A percentile compares a stretch with the other conserved stretches of the same genome.
phyloP scores from a whole-genome alignment of 1,139 yeast genomes.

The Yamadazyma trypodendri region DNA sequence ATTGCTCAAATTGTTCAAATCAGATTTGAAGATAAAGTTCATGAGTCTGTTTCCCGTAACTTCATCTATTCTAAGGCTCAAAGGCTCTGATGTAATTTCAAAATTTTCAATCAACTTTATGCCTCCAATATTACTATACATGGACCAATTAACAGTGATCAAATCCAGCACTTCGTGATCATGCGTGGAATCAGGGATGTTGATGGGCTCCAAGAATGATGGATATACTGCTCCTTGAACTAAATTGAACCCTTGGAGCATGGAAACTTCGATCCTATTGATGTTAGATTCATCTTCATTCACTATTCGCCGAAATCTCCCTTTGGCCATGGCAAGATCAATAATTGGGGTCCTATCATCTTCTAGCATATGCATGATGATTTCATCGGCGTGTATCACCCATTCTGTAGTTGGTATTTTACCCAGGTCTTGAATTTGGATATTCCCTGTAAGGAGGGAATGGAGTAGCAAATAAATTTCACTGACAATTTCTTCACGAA shows the following conservation, averaged over 20 bases:
- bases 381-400: conserved; percentile 58
- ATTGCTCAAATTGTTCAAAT: conserved; percentile 26
- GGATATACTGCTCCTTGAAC: conserved; percentile 34
- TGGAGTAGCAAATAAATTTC: conserved; percentile 41
- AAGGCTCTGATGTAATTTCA: conserved; percentile 52
- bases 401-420: conserved; percentile 42
- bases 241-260: conserved; percentile 44
- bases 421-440: conserved; percentile 15
- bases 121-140: conserved; percentile 69
- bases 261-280: conserved; percentile 41
- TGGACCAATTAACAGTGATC: conserved; percentile 56
- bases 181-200: background rate
- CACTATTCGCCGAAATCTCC: conserved; percentile 47
- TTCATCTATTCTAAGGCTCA: conserved; percentile 60
- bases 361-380: conserved; percentile 43
- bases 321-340: conserved; percentile 40
- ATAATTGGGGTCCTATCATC: conserved; percentile 43
- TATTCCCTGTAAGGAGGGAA: conserved; percentile 41
- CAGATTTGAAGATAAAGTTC: conserved; percentile 54
- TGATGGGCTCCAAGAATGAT: conserved; percentile 36
- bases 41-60: conserved; percentile 55
- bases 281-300: conserved; percentile 45
- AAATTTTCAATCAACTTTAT: conserved; percentile 58
- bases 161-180: conserved; percentile 25
- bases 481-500: conserved; percentile 28